These are phyloP conservation scores for Xylaria sp. DNA, from an alignment of 2,329 filamentous ascomycete species.

Conservation along the genomic window DNA sequence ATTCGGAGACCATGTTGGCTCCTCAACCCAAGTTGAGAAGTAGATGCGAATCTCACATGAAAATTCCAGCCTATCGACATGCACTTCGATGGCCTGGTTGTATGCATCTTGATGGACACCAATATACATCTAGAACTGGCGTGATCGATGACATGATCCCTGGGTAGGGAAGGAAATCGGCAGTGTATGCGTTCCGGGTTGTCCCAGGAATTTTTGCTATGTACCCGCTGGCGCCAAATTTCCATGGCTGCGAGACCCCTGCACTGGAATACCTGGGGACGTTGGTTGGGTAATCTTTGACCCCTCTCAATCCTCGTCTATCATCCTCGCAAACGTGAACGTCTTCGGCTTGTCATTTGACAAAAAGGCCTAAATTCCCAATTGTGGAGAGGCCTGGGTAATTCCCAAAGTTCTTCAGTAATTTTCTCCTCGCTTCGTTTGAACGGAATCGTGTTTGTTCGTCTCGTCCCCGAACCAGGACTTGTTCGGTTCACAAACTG, in stretches of 20 bases:
- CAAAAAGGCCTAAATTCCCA: constrained; percentile 29
- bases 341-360: constrained; percentile 26
- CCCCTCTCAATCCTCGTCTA: constrained; percentile 30
- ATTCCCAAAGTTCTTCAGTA: constrained; percentile 18
- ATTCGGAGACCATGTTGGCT: constrained; percentile 16
- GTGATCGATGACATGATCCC: constrained; percentile 32
- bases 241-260: constrained; percentile 32
- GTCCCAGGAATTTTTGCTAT: constrained; percentile 16
- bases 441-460: background rate
- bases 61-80: constrained; percentile 33
- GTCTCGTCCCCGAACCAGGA: background rate
- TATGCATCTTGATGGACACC: constrained; percentile 33
- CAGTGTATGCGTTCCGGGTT: constrained; percentile 24
- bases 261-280: constrained; percentile 21
- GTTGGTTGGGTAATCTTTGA: constrained; percentile 32
- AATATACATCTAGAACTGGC: constrained; percentile 24
- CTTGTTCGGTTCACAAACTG: constrained; percentile 15
- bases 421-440: constrained; percentile 3
- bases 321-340: constrained; percentile 24
- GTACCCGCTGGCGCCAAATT: constrained; percentile 19
- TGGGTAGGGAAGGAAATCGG: constrained; percentile 25
- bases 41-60: constrained; percentile 30
- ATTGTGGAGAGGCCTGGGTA: background rate
- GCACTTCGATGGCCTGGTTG: constrained; percentile 16
- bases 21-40: constrained; percentile 24